Evolutionary conservation across 352 stramenopile species (phyloP).

Genomic region (Blastocystis sp.): DNA sequence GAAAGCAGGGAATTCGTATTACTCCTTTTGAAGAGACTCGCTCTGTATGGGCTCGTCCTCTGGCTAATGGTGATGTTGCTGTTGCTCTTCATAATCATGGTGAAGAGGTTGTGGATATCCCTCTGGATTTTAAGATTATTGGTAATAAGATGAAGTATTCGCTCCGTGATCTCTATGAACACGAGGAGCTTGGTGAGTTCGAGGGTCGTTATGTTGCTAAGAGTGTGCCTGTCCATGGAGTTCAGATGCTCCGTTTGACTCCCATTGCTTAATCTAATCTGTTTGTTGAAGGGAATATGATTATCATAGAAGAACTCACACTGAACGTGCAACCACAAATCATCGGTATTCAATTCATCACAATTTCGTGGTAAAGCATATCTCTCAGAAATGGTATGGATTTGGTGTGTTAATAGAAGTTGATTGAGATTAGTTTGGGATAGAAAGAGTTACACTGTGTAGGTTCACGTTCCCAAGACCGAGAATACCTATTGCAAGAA

Average conservation of each 20-base stretch:
- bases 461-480: constrained; percentile 98
- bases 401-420: not conserved
- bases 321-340: not conserved
- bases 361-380: not conserved
- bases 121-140: constrained; percentile 54
- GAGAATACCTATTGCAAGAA: no score
- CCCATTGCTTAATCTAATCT: not conserved
- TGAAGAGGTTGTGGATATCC: constrained; percentile 37
- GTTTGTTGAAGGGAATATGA: not conserved
- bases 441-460: not conserved
- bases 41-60: constrained; percentile 49
- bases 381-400: not conserved
- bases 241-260: constrained; percentile 26
- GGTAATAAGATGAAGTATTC: constrained; percentile 40
- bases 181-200: constrained; percentile 63
- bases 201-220: not conserved
- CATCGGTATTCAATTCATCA: not conserved
- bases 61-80: constrained; percentile 61
- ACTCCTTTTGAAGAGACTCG: constrained; percentile 4
- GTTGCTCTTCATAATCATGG: constrained; percentile 59
- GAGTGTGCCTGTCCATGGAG: constrained; percentile 19
- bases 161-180: constrained; percentile 46
- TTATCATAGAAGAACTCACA: constrained; percentile 32
- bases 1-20: constrained; percentile 63
- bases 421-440: not conserved